These are phyloP conservation scores for Cryptosporidium ubiquitum DNA, from an alignment of 169 alveolate genomes.

Conservation along the genomic window DNA sequence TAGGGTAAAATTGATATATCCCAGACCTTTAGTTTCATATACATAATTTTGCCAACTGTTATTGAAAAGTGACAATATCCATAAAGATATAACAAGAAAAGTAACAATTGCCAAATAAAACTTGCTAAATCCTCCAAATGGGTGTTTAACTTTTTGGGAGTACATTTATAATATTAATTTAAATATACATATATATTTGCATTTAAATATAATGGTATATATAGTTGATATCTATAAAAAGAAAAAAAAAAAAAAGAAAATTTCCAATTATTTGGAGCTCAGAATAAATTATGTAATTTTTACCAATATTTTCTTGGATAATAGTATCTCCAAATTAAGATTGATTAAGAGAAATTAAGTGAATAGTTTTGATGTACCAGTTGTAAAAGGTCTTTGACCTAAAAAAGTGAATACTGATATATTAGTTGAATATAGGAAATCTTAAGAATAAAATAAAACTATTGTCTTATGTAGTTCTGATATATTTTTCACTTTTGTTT, in stretches of 20 bases:
- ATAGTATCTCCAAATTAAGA: background rate
- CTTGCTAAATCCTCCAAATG: slow-evolving; percentile 25
- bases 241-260: background rate
- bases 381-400: background rate
- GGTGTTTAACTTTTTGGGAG: background rate
- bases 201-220: background rate
- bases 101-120: slow-evolving; percentile 28
- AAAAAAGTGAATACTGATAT: background rate
- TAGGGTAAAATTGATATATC: slow-evolving; percentile 38
- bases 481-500: background rate
- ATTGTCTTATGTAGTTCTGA: no score
- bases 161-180: background rate
- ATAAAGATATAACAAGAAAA: slow-evolving; percentile 12
- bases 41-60: slow-evolving; percentile 50
- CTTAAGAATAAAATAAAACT: no score
- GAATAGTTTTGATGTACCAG: background rate
- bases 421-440: no score
- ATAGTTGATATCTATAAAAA: background rate
- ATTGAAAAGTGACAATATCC: slow-evolving; percentile 55
- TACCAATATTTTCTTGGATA: background rate
- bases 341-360: background rate
- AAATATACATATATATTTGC: background rate
- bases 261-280: background rate
- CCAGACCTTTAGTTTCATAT: slow-evolving; percentile 50
- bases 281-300: background rate